Evolutionary conservation across 2,329 filamentous ascomycete species (phyloP), one percentile per base, ranked within the genome.

Genomic region (Trichoderma simmonsii): DNA sequence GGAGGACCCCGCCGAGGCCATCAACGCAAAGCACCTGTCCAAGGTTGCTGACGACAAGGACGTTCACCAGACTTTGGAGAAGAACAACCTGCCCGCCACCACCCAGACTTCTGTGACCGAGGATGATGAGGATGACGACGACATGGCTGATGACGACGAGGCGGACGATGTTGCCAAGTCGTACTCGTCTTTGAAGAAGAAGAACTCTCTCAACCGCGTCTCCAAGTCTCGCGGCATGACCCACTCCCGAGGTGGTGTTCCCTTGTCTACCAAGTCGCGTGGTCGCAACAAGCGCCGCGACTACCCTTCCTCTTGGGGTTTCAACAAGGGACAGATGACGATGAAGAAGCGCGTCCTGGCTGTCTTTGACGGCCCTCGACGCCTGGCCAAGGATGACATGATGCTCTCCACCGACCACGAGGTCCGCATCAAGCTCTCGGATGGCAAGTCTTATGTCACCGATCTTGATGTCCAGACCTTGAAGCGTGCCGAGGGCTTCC

Each of bases 381-480:
- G 95, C 56, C 87, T 99, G 64, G 96, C 93, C 88, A 98, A 98
- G 85, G 96, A 99, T 80, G 96, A 99, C 83, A 96, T 98, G 94
- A 97, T 98, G 94, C 90, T 99, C 64, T 94, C 95, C 76, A 94
- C 93, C 18, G 94, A 97, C 77, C 95, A 96, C 78, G 96, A 99
- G 83, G 94, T 98, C 48, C 93, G 95, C 78, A 87, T 97, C 81
- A 90, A 90, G 81, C 87, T 98, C 21, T 88, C 88, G 28, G 92
- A 93, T 78, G 89, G 89, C 78, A 90, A 92, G 78, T 87, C 89
- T 1, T 98, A 97, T 80, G 91, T 98, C 51, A 98, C 95, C 7
- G 96, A 98, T 79, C 86, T 99, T 59, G 96, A 98, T 79, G 89
- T 98, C 65, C 92, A 96, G 84, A 98, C 95, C 2, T 82, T 98